Evolutionary conservation across 2,329 filamentous ascomycete genomes (phyloP).

Genomic region (Fusarium napiforme): DNA sequence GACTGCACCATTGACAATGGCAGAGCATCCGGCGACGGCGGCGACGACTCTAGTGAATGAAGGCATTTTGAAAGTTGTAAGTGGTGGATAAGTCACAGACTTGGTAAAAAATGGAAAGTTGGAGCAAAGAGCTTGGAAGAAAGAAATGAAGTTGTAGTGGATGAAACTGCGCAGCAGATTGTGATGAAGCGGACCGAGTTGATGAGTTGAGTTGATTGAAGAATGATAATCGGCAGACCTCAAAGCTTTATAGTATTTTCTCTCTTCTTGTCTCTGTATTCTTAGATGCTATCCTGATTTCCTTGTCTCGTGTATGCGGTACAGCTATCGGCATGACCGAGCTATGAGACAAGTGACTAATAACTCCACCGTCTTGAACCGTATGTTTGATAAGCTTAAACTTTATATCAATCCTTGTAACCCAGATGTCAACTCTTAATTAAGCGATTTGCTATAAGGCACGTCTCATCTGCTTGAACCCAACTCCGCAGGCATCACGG

Average conservation of each 20-base stretch:
- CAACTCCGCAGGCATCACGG: neutral
- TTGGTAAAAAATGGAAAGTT: neutral
- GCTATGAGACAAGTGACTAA: neutral
- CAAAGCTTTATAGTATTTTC: too few relatives aligned
- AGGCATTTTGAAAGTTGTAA: neutral
- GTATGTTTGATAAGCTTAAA: slow-evolving; percentile 2
- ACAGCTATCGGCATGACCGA: neutral
- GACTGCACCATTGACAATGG: neutral
- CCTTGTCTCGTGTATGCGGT: neutral
- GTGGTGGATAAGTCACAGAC: neutral
- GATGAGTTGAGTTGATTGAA: neutral
- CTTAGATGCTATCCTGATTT: fast-evolving
- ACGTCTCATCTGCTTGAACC: neutral
- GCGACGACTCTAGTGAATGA: neutral
- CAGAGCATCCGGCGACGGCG: neutral
- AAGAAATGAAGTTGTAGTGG: neutral
- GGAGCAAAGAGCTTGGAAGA: neutral
- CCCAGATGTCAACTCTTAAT: neutral
- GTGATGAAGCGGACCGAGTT: neutral
- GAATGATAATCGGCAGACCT: too few relatives aligned
- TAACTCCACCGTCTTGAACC: neutral
- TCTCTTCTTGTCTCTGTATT: fast-evolving
- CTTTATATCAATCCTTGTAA: neutral
- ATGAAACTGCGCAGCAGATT: neutral
- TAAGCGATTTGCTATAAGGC: neutral